Evolutionary conservation across 441 rosid genomes (phyloP).

Genomic region (Kokia cookei): DNA sequence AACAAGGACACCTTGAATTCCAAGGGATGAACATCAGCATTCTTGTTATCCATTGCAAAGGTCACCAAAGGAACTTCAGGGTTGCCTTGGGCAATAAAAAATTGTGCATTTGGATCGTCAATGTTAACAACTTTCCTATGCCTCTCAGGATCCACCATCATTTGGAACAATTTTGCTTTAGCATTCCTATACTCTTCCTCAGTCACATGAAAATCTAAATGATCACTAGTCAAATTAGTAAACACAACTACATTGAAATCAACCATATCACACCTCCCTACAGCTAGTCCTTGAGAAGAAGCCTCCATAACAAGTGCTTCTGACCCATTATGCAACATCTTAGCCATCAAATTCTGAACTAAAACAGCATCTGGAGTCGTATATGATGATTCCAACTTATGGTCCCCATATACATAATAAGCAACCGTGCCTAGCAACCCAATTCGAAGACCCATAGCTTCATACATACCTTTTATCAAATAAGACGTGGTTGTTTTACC

Average conservation of each 20-base stretch:
- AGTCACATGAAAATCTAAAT: slow-evolving; percentile 50
- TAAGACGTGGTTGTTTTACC: slow-evolving; percentile 79
- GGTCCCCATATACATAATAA: slow-evolving; percentile 65
- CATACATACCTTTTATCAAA: slow-evolving; percentile 75
- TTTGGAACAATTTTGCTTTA: slow-evolving; percentile 71
- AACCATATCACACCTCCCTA: slow-evolving; percentile 66
- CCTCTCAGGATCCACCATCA: slow-evolving; percentile 87
- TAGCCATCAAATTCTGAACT: slow-evolving; percentile 94
- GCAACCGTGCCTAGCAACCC: slow-evolving; percentile 80
- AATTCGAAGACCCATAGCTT: slow-evolving; percentile 85
- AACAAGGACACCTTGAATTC: slow-evolving; percentile 82
- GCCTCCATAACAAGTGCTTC: slow-evolving; percentile 90
- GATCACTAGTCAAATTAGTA: slow-evolving; percentile 62
- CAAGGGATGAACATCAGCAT: slow-evolving; percentile 78
- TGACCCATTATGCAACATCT: slow-evolving; percentile 85
- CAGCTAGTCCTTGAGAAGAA: slow-evolving; percentile 62
- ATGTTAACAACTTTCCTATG: slow-evolving; percentile 87
- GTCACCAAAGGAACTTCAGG: slow-evolving; percentile 81
- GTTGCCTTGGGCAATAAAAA: slow-evolving; percentile 67
- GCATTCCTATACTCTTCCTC: slow-evolving; percentile 81
- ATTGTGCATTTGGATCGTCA: slow-evolving; percentile 77
- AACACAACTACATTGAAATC: slow-evolving; percentile 90
- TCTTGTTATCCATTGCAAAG: slow-evolving; percentile 79
- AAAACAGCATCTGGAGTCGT: slow-evolving; percentile 66
- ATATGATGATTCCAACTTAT: slow-evolving; percentile 50